Evolutionary conservation across 148 eudicot species (phyloP).

Genomic region (Tetragonia tetragonoides): DNA sequence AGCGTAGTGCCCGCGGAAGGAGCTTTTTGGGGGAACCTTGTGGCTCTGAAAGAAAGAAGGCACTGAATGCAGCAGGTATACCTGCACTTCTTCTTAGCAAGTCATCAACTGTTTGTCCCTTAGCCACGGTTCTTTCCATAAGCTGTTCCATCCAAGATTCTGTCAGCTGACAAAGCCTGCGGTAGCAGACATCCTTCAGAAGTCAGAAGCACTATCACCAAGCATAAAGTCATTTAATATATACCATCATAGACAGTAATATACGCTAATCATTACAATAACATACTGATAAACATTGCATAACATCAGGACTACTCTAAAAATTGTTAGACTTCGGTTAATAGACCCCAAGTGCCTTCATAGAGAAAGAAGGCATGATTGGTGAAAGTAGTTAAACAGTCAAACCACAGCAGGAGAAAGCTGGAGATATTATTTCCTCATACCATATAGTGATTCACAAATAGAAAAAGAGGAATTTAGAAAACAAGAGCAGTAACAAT

Average conservation of each 20-base stretch:
- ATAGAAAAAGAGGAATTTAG: neutral
- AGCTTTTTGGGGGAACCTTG: conserved; percentile 93
- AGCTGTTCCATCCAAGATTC: conserved; percentile 98
- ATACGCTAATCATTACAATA: neutral
- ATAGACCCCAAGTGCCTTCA: neutral
- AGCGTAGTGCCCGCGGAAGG: conserved; percentile 80
- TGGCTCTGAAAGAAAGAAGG: conserved; percentile 94
- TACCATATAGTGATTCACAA: neutral
- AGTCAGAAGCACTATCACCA: conserved; percentile 27
- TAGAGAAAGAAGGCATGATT: neutral
- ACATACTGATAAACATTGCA: neutral
- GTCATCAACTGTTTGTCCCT: conserved; percentile 98
- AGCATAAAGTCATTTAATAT: neutral
- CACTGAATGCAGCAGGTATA: conserved; percentile 95
- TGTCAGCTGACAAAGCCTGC: conserved; percentile 83
- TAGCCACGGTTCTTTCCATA: conserved; percentile 86
- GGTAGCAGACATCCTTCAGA: conserved; percentile 23
- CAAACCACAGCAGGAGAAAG: neutral
- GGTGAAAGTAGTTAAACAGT: neutral
- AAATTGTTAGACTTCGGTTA: neutral
- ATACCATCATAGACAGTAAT: neutral
- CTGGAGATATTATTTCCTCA: too few relatives aligned
- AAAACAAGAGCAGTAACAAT: neutral
- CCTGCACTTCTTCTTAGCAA: conserved; percentile 98
- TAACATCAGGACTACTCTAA: neutral